These are phyloP conservation scores for Alternaria longipes DNA, from an alignment of 2,329 filamentous ascomycete genomes.

Conservation along the genomic window DNA sequence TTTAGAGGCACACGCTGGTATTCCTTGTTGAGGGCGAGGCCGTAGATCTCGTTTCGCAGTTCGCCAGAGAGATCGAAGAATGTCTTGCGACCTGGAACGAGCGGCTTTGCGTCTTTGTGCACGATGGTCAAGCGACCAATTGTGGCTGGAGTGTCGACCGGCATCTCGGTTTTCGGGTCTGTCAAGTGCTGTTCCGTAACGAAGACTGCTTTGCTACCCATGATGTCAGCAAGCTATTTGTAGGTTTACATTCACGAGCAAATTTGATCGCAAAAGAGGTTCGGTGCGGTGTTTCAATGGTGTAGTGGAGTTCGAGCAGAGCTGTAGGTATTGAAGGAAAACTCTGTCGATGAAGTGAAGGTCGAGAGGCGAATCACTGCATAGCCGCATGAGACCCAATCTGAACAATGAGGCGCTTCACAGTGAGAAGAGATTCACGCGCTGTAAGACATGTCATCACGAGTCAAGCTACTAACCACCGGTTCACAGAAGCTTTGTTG, in stretches of 20 bases:
- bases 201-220: not conserved
- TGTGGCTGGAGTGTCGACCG: not conserved
- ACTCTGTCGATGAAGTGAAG: not conserved
- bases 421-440: not conserved
- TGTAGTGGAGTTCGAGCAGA: not conserved
- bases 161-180: not conserved
- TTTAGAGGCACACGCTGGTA: constrained; percentile 7
- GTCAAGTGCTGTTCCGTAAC: not conserved
- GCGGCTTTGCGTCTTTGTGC: not conserved
- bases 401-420: not conserved
- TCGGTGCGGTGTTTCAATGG: not conserved
- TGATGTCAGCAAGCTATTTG: not conserved
- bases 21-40: not conserved
- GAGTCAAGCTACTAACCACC: not conserved
- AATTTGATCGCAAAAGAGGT: not conserved
- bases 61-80: constrained; percentile 12
- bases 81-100: not conserved
- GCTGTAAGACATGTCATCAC: not conserved
- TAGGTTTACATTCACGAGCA: not conserved
- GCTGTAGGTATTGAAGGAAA: not conserved
- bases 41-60: constrained; percentile 8
- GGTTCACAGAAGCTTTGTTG: not conserved
- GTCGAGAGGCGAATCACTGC: not conserved
- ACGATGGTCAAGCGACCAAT: not conserved
- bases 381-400: not conserved